Percentiles rank a stretch among this genome's conserved stretches.
Conservation (phyloP, 352 stramenopile genomes). For the Phytophthora sp. region DNA sequence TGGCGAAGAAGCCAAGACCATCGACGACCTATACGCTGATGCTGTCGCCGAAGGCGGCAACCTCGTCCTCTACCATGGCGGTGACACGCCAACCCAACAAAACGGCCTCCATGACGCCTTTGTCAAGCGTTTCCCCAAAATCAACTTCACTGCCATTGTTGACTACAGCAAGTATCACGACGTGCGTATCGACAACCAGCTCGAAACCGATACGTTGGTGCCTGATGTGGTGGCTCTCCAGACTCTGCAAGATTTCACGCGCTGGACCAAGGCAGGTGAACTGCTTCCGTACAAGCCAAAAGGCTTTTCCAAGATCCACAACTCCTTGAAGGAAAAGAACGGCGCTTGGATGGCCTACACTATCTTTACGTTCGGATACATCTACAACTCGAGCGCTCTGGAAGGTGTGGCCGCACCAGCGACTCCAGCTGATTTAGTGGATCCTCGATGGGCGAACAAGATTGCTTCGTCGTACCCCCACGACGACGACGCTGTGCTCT, state of each 20-base stretch:
- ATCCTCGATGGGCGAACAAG: conserved; percentile 34
- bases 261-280: conserved; percentile 39
- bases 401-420: conserved; percentile 10
- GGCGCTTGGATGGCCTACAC: conserved; percentile 48
- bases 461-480: conserved; percentile 59
- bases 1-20: conserved; percentile 43
- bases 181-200: conserved; percentile 65
- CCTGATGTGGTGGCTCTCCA: conserved; percentile 49
- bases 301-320: conserved; percentile 56
- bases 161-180: conserved; percentile 65
- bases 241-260: conserved; percentile 56
- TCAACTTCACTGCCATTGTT: conserved; percentile 59
- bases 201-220: conserved; percentile 48
- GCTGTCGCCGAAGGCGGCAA: conserved; percentile 51
- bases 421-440: conserved; percentile 34
- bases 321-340: conserved; percentile 37
- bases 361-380: conserved; percentile 43
- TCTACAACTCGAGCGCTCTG: conserved; percentile 40
- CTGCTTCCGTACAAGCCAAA: conserved; percentile 53
- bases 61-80: conserved; percentile 45
- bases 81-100: conserved; percentile 38
- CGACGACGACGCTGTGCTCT: conserved; percentile 59
- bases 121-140: conserved; percentile 34
- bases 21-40: conserved; percentile 51
- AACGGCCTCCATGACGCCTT: conserved; percentile 20